Conservation (phyloP, 2,329 filamentous ascomycete species). For the Fusarium liriodendri region DNA sequence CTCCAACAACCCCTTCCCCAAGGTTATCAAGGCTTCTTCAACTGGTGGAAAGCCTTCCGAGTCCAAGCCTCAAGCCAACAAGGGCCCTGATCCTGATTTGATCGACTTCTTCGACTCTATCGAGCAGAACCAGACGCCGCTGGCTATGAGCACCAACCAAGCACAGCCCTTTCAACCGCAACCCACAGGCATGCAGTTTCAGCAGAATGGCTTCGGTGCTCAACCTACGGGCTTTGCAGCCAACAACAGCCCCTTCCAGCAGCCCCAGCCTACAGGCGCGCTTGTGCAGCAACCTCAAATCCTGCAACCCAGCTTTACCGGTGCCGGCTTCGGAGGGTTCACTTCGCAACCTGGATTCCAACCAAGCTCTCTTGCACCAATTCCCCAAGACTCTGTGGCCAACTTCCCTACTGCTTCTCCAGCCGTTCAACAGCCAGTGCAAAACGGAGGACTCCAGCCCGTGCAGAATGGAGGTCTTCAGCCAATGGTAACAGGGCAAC, state of each 20-base stretch:
- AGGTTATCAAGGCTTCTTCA: constrained; percentile 40
- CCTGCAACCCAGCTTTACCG: constrained; percentile 66
- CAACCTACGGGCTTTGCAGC: constrained; percentile 48
- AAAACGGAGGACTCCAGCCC: constrained; percentile 37
- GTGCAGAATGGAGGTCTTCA: constrained; percentile 35
- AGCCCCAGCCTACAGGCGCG: constrained; percentile 48
- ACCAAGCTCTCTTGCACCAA: constrained; percentile 62
- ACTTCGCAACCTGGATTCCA: constrained; percentile 70
- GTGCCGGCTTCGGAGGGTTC: constrained; percentile 87
- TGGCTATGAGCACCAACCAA: constrained; percentile 60
- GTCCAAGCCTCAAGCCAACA: constrained; percentile 63
- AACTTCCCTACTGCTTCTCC: constrained; percentile 49
- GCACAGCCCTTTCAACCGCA: constrained; percentile 49
- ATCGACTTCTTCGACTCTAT: constrained; percentile 97
- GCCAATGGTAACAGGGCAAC: constrained; percentile 45
- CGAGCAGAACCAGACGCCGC: constrained; percentile 84
- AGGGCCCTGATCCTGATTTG: constrained; percentile 78
- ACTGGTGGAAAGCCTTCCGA: constrained; percentile 46
- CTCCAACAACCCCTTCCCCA: constrained; percentile 58
- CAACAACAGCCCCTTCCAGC: constrained; percentile 50
- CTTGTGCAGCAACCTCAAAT: constrained; percentile 50
- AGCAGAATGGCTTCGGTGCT: constrained; percentile 41
- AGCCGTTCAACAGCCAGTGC: constrained; percentile 32
- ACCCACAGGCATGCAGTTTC: constrained; percentile 41
- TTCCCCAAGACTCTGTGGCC: constrained; percentile 65